phyloP scores from a whole-genome alignment of 2,329 filamentous ascomycete genomes.

The Diaporthe australafricana region DNA sequence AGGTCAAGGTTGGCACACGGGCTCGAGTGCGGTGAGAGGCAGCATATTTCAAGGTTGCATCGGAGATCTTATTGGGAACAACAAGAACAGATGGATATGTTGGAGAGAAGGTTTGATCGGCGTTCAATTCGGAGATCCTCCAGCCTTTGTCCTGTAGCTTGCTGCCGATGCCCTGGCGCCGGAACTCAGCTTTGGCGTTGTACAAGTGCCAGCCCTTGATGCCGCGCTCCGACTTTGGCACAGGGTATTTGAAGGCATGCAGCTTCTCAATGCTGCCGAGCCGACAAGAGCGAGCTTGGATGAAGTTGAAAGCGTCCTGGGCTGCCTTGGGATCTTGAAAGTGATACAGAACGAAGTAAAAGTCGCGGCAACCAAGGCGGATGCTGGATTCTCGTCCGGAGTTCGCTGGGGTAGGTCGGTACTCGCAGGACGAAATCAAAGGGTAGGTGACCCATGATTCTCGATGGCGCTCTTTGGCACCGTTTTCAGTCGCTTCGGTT shows the following conservation, averaged over 20 bases:
- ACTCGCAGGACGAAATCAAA: conserved; percentile 84
- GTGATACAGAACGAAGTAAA: conserved; percentile 92
- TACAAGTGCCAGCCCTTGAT: conserved; percentile 88
- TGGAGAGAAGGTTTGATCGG: conserved; percentile 89
- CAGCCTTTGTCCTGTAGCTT: conserved; percentile 84
- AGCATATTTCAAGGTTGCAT: conserved; percentile 95
- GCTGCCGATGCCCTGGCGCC: conserved; percentile 85
- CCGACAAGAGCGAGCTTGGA: conserved; percentile 84
- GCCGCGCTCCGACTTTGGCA: conserved; percentile 75
- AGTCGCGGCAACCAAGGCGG: conserved; percentile 90
- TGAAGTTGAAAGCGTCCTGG: conserved; percentile 87
- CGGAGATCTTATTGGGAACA: conserved; percentile 91
- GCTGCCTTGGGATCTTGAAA: conserved; percentile 81
- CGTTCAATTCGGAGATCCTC: conserved; percentile 91
- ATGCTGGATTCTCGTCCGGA: conserved; percentile 83
- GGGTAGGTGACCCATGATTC: conserved; percentile 96
- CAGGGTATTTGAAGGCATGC: conserved; percentile 88
- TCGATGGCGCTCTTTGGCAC: conserved; percentile 49
- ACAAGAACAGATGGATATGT: conserved; percentile 90
- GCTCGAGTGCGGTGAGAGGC: conserved; percentile 88
- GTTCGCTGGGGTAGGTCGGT: conserved; percentile 77
- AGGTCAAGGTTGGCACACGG: conserved; percentile 89
- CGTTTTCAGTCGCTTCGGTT: conserved; percentile 34
- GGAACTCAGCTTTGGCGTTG: conserved; percentile 86
- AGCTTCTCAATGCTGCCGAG: conserved; percentile 87